These are phyloP conservation scores for Psilocybe cyanescens DNA, from an alignment of 768 basidiomycete genomes.

Conservation along the genomic window DNA sequence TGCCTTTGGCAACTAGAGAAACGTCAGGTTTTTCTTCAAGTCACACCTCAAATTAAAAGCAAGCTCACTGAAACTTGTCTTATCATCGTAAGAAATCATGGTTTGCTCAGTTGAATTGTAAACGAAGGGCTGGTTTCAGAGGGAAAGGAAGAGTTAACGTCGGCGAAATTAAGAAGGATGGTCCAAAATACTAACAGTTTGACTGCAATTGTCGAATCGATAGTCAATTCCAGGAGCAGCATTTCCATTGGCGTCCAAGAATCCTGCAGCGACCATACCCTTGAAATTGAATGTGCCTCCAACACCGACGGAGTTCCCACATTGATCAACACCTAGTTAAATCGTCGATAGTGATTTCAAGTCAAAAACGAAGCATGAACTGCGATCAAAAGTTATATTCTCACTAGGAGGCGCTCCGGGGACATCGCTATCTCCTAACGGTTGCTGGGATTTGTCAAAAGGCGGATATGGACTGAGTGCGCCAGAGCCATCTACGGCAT, in stretches of 20 bases:
- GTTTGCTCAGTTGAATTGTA: constrained; percentile 56
- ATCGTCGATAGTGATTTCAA: background rate
- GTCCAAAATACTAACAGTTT: constrained; percentile 59
- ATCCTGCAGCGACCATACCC: constrained; percentile 58
- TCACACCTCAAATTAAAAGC: background rate
- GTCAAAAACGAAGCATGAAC: background rate
- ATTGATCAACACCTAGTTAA: constrained; percentile 45
- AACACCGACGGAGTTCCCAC: constrained; percentile 38
- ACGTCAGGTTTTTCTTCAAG: background rate
- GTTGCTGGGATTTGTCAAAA: constrained; percentile 50
- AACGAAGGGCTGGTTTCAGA: constrained; percentile 57
- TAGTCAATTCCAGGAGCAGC: constrained; percentile 56
- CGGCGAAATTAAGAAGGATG: background rate
- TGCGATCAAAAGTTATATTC: background rate
- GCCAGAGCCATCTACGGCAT: constrained; percentile 39
- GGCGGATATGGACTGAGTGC: constrained; percentile 49
- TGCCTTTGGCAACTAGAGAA: constrained; percentile 54
- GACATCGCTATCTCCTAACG: constrained; percentile 48
- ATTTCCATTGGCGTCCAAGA: constrained; percentile 49
- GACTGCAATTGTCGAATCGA: constrained; percentile 66
- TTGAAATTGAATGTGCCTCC: constrained; percentile 59
- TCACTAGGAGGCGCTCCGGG: constrained; percentile 24
- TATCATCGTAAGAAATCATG: constrained; percentile 73
- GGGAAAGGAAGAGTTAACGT: background rate
- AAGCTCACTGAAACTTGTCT: constrained; percentile 53